Conservation (phyloP, 2,329 filamentous ascomycete genomes). For the Phialophora chinensis region DNA sequence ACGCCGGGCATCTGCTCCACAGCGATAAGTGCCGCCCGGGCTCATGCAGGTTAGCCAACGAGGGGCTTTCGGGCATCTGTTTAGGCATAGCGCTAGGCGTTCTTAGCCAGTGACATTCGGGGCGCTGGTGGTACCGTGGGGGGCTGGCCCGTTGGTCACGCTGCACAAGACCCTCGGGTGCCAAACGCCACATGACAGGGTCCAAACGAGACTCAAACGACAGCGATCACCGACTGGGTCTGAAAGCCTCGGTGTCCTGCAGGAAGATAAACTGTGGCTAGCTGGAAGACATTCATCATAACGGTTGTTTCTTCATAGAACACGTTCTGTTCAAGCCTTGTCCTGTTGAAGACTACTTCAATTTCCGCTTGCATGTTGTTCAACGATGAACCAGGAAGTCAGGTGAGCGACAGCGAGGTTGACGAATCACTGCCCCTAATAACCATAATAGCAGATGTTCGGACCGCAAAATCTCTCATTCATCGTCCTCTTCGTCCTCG, state of each 20-base stretch:
- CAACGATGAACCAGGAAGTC: background rate
- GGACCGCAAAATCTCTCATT: background rate
- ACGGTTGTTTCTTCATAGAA: background rate
- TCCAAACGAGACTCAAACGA: slow-evolving; percentile 4
- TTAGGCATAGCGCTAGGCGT: slow-evolving; percentile 12
- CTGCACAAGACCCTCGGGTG: slow-evolving; percentile 7
- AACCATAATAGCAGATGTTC: slow-evolving; percentile 7
- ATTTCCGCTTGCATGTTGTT: background rate
- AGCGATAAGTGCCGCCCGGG: slow-evolving; percentile 15
- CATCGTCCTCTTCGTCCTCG: slow-evolving; percentile 26
- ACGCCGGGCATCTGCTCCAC: slow-evolving; percentile 8
- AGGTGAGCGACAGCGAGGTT: slow-evolving; percentile 14
- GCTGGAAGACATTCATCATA: background rate
- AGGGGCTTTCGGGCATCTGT: slow-evolving; percentile 1
- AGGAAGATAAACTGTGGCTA: too few species aligned
- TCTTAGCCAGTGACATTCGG: slow-evolving; percentile 1
- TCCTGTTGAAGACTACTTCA: slow-evolving; percentile 16
- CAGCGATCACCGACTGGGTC: background rate
- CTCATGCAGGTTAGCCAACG: slow-evolving; percentile 19
- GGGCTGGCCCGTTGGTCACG: background rate
- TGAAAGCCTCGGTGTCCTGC: background rate
- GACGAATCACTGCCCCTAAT: slow-evolving; percentile 5
- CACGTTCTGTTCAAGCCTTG: background rate
- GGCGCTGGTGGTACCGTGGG: background rate
- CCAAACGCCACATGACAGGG: slow-evolving; percentile 18